Base-by-base conservation (phyloP, 164 flowering plant species). In the Santalum album region DNA sequence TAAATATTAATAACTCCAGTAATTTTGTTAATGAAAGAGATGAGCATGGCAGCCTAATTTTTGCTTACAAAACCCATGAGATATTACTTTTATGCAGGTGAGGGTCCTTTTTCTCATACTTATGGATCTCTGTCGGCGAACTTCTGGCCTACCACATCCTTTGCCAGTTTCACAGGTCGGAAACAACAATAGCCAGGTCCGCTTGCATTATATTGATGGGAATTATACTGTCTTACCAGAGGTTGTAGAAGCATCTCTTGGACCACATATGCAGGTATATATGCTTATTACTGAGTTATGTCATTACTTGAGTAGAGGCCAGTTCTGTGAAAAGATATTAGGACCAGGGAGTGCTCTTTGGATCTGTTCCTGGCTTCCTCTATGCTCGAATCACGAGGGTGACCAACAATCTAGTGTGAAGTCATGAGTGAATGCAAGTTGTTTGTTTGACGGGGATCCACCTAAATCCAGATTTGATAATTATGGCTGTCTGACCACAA, bases 211-310 rank as follows among this genome's bases (percentile, higher is more conserved):
- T 60, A 94, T 94, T 55, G 97, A 94, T 69, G 99, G 99, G 44
- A 90, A 82, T 63, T 94, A 90, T 60, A 94, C 97, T 1, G 99
- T 94, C 34, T 67, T 90, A 58, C 99, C 97, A 0, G 99, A 94
- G 67, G 91, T 94, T 45, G 99, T 94, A 9, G 99, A 94, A 73
- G 99, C 99, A 63, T 82, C 99, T 15, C 95, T 94, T 24, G 90
- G 95, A 46, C 99, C 99, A 61, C 95, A 90, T 70, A 94, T 94
- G 97, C 99, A 94, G 99, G 99, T 94, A 79, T 18, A 5, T 19
- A 18, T 53, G 18, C 55, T 29, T n/a, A 7, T 12, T 22, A 25
- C 35, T 4, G 27, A 4, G 17, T 49, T 49, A 6, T 49, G n/a
- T 7, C 1, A 12, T 46, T 20, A 19, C 23, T 49, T 7, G 32